These are phyloP conservation scores for Sedum album DNA, from an alignment of 164 flowering plant genomes.

Conservation along the genomic window DNA sequence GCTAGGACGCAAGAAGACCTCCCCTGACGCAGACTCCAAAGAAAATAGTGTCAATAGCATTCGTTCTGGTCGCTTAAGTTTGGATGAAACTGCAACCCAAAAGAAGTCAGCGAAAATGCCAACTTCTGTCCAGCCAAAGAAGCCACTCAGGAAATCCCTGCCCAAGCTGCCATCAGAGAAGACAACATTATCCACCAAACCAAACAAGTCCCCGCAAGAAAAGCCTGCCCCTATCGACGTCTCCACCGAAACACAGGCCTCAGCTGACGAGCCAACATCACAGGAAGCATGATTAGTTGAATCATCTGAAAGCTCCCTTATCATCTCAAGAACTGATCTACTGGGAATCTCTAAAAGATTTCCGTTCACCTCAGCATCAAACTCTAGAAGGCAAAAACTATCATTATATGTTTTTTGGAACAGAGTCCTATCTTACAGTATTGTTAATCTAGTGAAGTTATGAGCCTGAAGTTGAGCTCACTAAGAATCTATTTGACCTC, in stretches of 20 bases:
- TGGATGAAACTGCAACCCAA: slow-evolving; percentile 44
- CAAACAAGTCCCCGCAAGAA: slow-evolving; percentile 15
- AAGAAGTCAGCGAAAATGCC: slow-evolving; percentile 28
- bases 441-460: too few relatives aligned
- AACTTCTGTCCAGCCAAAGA: slow-evolving; percentile 32
- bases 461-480: too few relatives aligned
- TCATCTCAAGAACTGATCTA: background rate
- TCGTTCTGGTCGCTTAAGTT: slow-evolving; percentile 43
- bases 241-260: slow-evolving; percentile 15
- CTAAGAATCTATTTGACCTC: too few relatives aligned
- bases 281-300: background rate
- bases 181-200: slow-evolving; percentile 26
- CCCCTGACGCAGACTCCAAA: slow-evolving; percentile 29
- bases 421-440: too few relatives aligned
- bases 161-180: slow-evolving; percentile 78
- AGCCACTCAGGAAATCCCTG: slow-evolving; percentile 73
- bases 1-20: slow-evolving; percentile 64
- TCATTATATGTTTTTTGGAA: too few relatives aligned
- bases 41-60: slow-evolving; percentile 23
- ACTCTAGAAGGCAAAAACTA: background rate
- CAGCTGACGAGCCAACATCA: slow-evolving; percentile 13
- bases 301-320: background rate
- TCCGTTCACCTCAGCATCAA: background rate
- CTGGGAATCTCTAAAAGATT: background rate
- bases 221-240: background rate